Evolutionary conservation across 192 early-diverging fungal species (phyloP).

Genomic region (Podila horticola): DNA sequence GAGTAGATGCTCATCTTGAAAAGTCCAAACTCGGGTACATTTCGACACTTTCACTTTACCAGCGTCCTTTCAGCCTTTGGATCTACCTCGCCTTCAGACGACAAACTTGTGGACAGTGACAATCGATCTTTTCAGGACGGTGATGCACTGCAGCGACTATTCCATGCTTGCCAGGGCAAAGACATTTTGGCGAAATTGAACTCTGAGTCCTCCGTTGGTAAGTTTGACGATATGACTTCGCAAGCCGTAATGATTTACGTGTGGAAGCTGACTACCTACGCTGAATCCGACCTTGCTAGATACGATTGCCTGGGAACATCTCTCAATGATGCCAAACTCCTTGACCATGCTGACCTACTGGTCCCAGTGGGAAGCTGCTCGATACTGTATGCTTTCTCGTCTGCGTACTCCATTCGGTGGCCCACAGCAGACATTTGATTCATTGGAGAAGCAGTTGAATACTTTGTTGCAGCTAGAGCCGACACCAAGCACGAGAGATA

Average conservation of each 20-base stretch:
- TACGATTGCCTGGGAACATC: conserved; percentile 16
- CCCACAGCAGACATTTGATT: conserved; percentile 70
- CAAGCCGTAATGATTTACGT: neutral
- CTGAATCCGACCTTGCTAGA: neutral
- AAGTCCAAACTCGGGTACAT: conserved; percentile 67
- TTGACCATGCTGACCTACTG: conserved; percentile 68
- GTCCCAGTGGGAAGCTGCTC: conserved; percentile 79
- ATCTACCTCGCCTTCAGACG: conserved; percentile 36
- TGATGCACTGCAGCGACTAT: conserved; percentile 63
- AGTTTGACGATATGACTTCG: neutral
- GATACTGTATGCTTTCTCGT: conserved; percentile 78
- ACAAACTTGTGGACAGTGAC: conserved; percentile 21
- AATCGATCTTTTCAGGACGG: conserved; percentile 10
- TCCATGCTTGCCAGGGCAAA: conserved; percentile 66
- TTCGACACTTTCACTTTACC: conserved; percentile 74
- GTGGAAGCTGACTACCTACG: neutral
- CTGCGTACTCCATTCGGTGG: conserved; percentile 80
- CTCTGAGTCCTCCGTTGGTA: conserved; percentile 30
- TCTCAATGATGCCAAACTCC: conserved; percentile 49
- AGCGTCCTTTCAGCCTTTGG: conserved; percentile 63
- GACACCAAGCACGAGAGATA: neutral
- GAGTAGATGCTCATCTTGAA: conserved; percentile 33
- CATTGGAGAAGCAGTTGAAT: conserved; percentile 58
- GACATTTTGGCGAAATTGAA: conserved; percentile 39
- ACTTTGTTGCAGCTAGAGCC: conserved; percentile 23